Base-by-base conservation (phyloP, 352 stramenopile species). In the Phytophthora palmivora region DNA sequence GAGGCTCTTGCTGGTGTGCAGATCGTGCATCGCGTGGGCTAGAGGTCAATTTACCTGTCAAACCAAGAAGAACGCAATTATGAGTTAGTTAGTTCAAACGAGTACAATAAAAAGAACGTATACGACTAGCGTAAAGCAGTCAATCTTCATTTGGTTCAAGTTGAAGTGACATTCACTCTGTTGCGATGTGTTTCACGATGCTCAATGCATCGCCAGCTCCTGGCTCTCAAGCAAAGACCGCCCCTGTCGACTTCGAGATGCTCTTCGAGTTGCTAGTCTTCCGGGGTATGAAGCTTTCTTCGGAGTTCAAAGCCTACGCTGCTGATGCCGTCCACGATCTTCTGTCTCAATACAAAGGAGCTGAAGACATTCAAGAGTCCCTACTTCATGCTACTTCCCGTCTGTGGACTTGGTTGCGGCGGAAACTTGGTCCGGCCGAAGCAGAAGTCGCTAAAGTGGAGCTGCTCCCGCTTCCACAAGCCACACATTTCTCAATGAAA, bases 21-120 rank as follows among this genome's bases (percentile, higher is more conserved):
- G 16, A 67, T 71, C 56, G 78, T 87, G 49, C 70, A 66, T 60
- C 64, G 69, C 53, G 64, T 74, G 38, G 58, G 51, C 52, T 60
- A 63, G 36, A 72, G n/a, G n/a, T 66, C 30, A 62, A 68, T 15
- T 72, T 38, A 58, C 6, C 8, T 43, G 15, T 14, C 4, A 53
- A 41, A 37, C 33, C 30, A 59, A 63, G 26, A 64, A 46, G 55
- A 44, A 60, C 5, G 24, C n/a, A 60, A 63, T 46, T 67, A 62
- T 72, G 57, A 76, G 62, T 69, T 72, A 72, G 50, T 62, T 61
- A 66, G 48, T 74, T 63, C 50, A 62, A 74, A 42, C 43, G 61
- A 72, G 67, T 76, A 76, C 63, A 76, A 72, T 76, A 72, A 76
- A 68, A 58, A 69, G 24, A n/a, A n/a, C n/a, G n/a, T 28, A 28